Conservation (phyloP, 1,139 yeast genomes). For the Suhomyces guaymorum region DNA sequence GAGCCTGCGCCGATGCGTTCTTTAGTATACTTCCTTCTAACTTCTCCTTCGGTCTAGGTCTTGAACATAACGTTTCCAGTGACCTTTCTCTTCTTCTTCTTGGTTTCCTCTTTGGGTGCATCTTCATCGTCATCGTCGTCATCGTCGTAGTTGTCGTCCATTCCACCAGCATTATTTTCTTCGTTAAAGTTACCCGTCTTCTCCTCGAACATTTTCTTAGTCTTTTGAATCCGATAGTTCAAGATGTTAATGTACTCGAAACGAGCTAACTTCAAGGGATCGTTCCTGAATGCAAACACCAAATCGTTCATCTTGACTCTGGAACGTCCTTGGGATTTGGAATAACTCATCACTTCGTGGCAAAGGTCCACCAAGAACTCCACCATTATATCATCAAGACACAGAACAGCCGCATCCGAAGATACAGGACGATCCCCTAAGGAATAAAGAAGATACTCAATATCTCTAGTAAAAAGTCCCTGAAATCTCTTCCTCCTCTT, state of each 20-base stretch:
- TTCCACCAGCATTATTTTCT: conserved; percentile 11
- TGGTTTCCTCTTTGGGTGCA: conserved; percentile 9
- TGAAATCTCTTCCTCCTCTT: conserved; percentile 35
- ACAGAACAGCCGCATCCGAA: conserved; percentile 71
- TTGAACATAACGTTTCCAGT: conserved; percentile 15
- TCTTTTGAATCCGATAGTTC: conserved; percentile 74
- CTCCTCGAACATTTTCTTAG: conserved; percentile 79
- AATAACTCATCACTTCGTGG: conserved; percentile 39
- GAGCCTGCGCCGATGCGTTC: too few relatives aligned
- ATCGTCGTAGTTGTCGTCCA: conserved; percentile 15
- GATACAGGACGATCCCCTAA: conserved; percentile 86
- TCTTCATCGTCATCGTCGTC: conserved; percentile 19
- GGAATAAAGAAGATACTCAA: conserved; percentile 75
- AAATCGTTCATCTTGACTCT: conserved; percentile 86
- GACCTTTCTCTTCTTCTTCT: conserved; percentile 17
- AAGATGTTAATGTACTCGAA: conserved; percentile 75
- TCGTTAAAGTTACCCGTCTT: conserved; percentile 24
- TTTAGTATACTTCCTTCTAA: too few relatives aligned
- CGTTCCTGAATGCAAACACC: conserved; percentile 80
- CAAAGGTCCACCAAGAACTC: conserved; percentile 69
- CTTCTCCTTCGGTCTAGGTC: conserved; percentile 2
- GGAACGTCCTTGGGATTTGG: conserved; percentile 49
- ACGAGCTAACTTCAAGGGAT: conserved; percentile 81
- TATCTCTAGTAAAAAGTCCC: conserved; percentile 59
- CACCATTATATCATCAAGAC: conserved; percentile 80